phyloP scores from a whole-genome alignment of 2,329 filamentous ascomycete species.

The Xylaria sp. region DNA sequence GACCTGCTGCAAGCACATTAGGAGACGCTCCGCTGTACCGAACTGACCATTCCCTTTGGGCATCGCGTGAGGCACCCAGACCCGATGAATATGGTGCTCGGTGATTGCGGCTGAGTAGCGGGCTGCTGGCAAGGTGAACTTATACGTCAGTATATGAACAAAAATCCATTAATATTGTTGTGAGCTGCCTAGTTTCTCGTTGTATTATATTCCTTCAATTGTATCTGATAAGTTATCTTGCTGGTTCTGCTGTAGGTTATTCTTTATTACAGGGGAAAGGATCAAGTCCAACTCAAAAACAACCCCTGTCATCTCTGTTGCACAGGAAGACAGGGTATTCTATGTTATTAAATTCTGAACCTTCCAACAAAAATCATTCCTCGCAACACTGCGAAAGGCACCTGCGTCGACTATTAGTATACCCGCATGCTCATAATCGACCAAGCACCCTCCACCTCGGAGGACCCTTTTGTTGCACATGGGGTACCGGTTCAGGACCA shows the following conservation, averaged over 20 bases:
- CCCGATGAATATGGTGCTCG: constrained; percentile 19
- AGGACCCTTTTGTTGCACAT: constrained; percentile 22
- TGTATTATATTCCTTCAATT: neutral
- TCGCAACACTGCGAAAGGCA: neutral
- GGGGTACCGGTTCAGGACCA: constrained; percentile 18
- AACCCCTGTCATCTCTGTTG: neutral
- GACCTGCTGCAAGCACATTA: neutral
- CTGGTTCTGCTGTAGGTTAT: neutral
- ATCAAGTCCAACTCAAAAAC: neutral
- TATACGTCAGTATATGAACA: neutral
- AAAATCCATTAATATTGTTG: neutral
- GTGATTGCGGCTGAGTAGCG: constrained; percentile 31
- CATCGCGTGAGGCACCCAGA: constrained; percentile 19
- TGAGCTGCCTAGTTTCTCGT: neutral
- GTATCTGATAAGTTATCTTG: neutral
- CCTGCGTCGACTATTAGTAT: neutral
- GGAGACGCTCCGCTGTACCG: neutral
- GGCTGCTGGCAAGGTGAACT: neutral
- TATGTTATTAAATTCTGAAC: neutral
- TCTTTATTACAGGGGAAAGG: neutral
- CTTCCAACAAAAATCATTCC: neutral
- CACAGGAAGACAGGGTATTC: neutral
- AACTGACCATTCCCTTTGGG: constrained; percentile 1
- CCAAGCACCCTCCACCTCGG: constrained; percentile 34
- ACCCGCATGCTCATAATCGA: constrained; percentile 26